Percentiles rank a stretch among this genome's conserved stretches.
These are phyloP conservation scores for Nematocida homosporus DNA, from an alignment of 371 early-diverging fungal genomes.

Conservation along the genomic window DNA sequence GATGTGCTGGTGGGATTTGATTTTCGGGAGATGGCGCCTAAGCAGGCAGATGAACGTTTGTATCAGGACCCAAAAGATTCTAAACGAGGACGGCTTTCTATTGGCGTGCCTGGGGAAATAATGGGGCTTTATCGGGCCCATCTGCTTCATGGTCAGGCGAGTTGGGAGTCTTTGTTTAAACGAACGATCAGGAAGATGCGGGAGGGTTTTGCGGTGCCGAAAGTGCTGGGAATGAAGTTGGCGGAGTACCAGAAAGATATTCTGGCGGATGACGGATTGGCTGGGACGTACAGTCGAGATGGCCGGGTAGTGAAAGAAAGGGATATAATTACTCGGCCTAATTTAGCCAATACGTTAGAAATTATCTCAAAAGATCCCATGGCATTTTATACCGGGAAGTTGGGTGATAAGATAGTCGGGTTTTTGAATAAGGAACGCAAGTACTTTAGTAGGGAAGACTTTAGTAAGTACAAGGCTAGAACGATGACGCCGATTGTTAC, in stretches of 20 bases:
- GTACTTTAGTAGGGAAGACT: not conserved
- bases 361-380: constrained; percentile 76
- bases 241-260: constrained; percentile 62
- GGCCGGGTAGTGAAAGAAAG: constrained; percentile 72
- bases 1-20: constrained; percentile 69
- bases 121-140: constrained; percentile 79
- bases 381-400: constrained; percentile 78
- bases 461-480: not conserved
- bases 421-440: constrained; percentile 22
- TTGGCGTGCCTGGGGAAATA: constrained; percentile 85
- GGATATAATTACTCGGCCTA: constrained; percentile 72
- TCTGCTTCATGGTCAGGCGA: constrained; percentile 71
- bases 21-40: constrained; percentile 83
- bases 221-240: constrained; percentile 69
- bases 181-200: constrained; percentile 75
- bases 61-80: constrained; percentile 72
- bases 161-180: constrained; percentile 77
- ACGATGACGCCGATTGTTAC: not conserved
- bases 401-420: constrained; percentile 74
- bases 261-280: constrained; percentile 69
- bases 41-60: constrained; percentile 73
- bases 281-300: constrained; percentile 74
- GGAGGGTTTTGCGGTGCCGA: constrained; percentile 71
- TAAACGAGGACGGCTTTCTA: constrained; percentile 74
- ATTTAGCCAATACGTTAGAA: constrained; percentile 76